Percentiles rank a stretch among this genome's conserved stretches.
phyloP scores from a whole-genome alignment of 495 filamentous ascomycete genomes.

The Gamarada debralockiae region DNA sequence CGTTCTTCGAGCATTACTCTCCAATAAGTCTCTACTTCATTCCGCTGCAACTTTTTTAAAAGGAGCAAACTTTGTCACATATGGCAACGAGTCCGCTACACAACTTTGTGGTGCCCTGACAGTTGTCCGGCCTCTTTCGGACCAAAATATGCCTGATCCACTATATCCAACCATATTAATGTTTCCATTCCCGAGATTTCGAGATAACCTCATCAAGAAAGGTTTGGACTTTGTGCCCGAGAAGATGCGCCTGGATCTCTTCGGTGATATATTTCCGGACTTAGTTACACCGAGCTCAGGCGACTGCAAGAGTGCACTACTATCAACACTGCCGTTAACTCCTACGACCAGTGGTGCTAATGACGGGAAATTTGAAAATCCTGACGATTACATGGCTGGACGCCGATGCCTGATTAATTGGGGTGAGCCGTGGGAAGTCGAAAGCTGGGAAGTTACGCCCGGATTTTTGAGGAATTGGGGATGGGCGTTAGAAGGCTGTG shows the following conservation, averaged over 20 bases:
- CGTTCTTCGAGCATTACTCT: slow-evolving; percentile 10
- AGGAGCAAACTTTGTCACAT: not conserved
- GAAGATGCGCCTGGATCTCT: slow-evolving; percentile 26
- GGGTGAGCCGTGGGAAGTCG: slow-evolving; percentile 28
- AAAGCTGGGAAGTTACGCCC: slow-evolving; percentile 30
- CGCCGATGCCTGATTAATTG: slow-evolving; percentile 27
- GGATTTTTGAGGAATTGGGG: slow-evolving; percentile 29
- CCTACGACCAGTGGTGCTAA: not conserved
- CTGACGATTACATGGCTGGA: slow-evolving; percentile 3
- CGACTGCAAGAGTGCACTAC: too few species aligned
- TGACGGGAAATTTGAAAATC: not conserved
- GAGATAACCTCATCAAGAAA: slow-evolving; percentile 28
- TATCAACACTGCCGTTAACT: not conserved
- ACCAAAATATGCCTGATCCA: slow-evolving; percentile 5
- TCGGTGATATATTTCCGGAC: slow-evolving; percentile 14
- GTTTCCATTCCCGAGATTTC: slow-evolving; percentile 29
- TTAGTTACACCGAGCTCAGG: slow-evolving; percentile 11
- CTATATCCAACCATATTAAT: slow-evolving; percentile 17
- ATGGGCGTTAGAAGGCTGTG: slow-evolving; percentile 25
- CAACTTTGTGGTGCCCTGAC: slow-evolving; percentile 13
- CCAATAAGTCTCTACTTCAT: slow-evolving; percentile 12
- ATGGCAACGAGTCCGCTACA: not conserved
- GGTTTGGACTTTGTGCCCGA: too few species aligned
- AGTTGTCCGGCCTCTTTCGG: not conserved
- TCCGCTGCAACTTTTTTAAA: not conserved